A percentile compares a stretch with the other conserved stretches of the same genome.
Conservation (phyloP, 2,329 filamentous ascomycete genomes). For the Ceratocystis papillata region DNA sequence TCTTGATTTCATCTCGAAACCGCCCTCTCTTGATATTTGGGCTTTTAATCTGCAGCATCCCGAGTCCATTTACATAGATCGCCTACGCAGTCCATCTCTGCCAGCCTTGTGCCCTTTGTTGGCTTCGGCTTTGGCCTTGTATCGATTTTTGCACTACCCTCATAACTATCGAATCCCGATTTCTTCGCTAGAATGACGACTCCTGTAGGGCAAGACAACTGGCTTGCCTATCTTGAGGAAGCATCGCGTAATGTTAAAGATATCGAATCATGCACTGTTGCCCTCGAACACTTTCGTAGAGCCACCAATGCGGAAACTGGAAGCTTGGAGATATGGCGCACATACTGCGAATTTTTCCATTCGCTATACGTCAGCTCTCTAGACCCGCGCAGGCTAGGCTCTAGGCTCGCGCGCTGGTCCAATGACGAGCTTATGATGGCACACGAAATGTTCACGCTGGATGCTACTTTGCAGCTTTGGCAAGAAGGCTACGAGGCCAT, state of each 20-base stretch:
- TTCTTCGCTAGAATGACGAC: slow-evolving; percentile 25
- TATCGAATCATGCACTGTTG: slow-evolving; percentile 55
- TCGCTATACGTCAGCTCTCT: slow-evolving; percentile 44
- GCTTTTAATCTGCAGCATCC: not conserved
- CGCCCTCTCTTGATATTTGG: not conserved
- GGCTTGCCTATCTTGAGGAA: slow-evolving; percentile 68
- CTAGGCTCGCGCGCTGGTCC: slow-evolving; percentile 36
- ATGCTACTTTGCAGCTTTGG: slow-evolving; percentile 57
- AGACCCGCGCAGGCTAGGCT: slow-evolving; percentile 16
- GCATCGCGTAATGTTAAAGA: slow-evolving; percentile 49
- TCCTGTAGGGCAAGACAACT: slow-evolving; percentile 64
- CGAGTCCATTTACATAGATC: too few species aligned
- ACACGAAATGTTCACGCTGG: slow-evolving; percentile 59
- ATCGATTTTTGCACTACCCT: not conserved
- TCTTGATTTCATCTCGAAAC: not conserved
- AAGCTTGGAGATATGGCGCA: slow-evolving; percentile 63
- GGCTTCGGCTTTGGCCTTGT: slow-evolving; percentile 6
- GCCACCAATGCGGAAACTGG: slow-evolving; percentile 61
- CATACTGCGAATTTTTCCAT: slow-evolving; percentile 70
- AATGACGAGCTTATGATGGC: slow-evolving; percentile 59
- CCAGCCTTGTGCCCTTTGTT: slow-evolving; percentile 5
- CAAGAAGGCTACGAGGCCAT: slow-evolving; percentile 61
- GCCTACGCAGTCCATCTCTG: not conserved
- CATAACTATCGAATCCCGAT: not conserved
- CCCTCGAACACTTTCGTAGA: slow-evolving; percentile 61